These are phyloP conservation scores for Blakeslea trispora DNA, from an alignment of 371 early-diverging fungal species.

Conservation along the genomic window DNA sequence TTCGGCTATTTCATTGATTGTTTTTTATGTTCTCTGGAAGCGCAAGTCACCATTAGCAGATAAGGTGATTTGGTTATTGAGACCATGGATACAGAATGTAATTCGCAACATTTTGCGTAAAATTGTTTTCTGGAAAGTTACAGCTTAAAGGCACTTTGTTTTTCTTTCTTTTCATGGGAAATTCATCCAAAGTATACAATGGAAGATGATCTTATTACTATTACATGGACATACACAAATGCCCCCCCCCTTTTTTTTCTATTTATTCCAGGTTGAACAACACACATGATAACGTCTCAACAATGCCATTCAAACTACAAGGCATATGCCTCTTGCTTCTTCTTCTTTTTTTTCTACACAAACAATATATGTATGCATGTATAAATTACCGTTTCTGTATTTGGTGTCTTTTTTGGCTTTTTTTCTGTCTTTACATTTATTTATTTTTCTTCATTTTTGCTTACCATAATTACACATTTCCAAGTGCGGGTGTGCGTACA, in stretches of 20 bases:
- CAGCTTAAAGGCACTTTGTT: too few species aligned
- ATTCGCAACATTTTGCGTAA: conserved; percentile 21
- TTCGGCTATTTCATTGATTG: conserved; percentile 31
- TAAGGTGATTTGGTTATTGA: conserved; percentile 29
- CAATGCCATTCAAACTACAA: too few species aligned
- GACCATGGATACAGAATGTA: conserved; percentile 30
- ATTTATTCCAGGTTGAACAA: too few species aligned
- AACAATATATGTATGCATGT: background rate
- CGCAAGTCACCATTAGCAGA: conserved; percentile 44
- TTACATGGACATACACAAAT: too few species aligned
- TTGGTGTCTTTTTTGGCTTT: background rate
- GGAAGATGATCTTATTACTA: background rate
- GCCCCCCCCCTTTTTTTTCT: too few species aligned
- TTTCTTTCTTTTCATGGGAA: too few species aligned
- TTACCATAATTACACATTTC: too few species aligned
- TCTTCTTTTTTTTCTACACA: background rate
- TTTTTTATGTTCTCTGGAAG: conserved; percentile 35
- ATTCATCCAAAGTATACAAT: background rate
- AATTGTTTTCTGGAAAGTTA: conserved; percentile 43
- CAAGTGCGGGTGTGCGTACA: too few species aligned
- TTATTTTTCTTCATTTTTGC: too few species aligned
- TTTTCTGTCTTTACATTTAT: background rate
- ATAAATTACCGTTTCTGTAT: background rate
- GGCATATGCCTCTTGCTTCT: too few species aligned
- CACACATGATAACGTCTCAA: too few species aligned